Base-by-base conservation (phyloP, 1,284 basidiomycete genomes). In the Trametes polyzona region DNA sequence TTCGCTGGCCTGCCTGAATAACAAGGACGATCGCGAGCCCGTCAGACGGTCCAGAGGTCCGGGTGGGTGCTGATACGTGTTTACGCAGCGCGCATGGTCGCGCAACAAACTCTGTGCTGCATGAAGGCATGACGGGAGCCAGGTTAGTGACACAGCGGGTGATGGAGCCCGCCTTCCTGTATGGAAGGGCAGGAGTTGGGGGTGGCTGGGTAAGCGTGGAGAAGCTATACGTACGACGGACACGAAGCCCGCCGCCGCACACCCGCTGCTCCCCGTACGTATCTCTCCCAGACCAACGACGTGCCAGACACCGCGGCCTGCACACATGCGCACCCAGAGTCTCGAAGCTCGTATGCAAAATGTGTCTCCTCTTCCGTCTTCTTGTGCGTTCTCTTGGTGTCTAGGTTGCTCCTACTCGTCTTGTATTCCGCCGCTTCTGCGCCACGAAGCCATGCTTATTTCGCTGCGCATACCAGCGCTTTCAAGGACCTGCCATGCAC, bases 381-480 rank as follows among this genome's bases (percentile, higher is more conserved):
- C 60, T 63, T 66, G 69, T 69, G 17, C 58, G 60, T 65, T 55
- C 62, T 65, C 64, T 63, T 63, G 23, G 55, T 50, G 60, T 59
- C 54, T 58, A n/a, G 33, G 19, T 27, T 21, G 39, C 42, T n/a
- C 35, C 50, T 27, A 40, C 35, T 11, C 32, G 19, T 54, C 55
- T 56, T 50, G 43, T 49, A 33, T 32, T 52, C 62, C 59, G 44
- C 56, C 51, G 50, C 63, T 39, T 57, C 49, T 41, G 27, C 60
- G 61, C 61, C 63, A 67, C 72, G 77, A 72, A 78, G 76, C 79
- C 79, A 79, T 74, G 76, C 67, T 65, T 63, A 71, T 79, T 78
- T 78, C 71, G 72, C 72, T 76, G 78, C 76, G 76, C 69, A 67
- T 72, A 72, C 76, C 77, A 72, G 73, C 76, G 74, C 78, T 80